These are phyloP conservation scores for Trametes hirsuta DNA, from an alignment of 1,284 basidiomycete genomes.

Conservation along the genomic window DNA sequence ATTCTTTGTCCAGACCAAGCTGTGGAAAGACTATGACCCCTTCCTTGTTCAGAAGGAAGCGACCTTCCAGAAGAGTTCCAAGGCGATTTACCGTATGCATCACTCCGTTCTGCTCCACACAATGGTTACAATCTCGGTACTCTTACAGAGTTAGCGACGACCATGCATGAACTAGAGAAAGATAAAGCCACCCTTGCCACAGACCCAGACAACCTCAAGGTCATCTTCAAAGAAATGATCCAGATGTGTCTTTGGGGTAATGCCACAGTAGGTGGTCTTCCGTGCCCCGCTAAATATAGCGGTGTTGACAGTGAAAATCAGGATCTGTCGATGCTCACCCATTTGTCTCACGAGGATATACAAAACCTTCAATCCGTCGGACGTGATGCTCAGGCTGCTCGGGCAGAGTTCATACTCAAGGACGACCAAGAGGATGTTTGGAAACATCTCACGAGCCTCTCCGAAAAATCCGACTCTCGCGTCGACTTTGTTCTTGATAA, in stretches of 20 bases:
- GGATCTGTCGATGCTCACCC: slow-evolving; percentile 85
- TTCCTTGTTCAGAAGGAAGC: slow-evolving; percentile 83
- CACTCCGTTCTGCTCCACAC: slow-evolving; percentile 3
- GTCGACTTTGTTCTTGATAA: slow-evolving; percentile 95
- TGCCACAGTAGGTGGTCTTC: slow-evolving; percentile 58
- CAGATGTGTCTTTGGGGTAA: slow-evolving; percentile 92
- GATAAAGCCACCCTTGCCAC: slow-evolving; percentile 49
- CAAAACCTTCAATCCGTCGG: slow-evolving; percentile 84
- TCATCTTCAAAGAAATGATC: slow-evolving; percentile 83
- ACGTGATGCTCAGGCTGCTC: slow-evolving; percentile 72
- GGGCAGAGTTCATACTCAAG: slow-evolving; percentile 79
- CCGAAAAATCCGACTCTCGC: slow-evolving; percentile 48
- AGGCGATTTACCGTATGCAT: slow-evolving; percentile 71
- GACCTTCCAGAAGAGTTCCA: slow-evolving; percentile 82
- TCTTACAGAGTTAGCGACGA: slow-evolving; percentile 63
- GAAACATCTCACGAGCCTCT: slow-evolving; percentile 65
- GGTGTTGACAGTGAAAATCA: slow-evolving; percentile 32
- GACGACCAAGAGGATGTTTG: slow-evolving; percentile 85
- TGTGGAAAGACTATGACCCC: slow-evolving; percentile 86
- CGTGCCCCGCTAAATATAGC: not conserved
- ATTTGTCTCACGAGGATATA: slow-evolving; percentile 81
- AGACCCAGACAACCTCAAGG: slow-evolving; percentile 56
- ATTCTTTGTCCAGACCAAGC: slow-evolving; percentile 69
- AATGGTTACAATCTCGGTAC: not conserved
- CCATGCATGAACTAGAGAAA: slow-evolving; percentile 63